Conservation (phyloP, 768 basidiomycete species). For the Suillus subluteus region DNA sequence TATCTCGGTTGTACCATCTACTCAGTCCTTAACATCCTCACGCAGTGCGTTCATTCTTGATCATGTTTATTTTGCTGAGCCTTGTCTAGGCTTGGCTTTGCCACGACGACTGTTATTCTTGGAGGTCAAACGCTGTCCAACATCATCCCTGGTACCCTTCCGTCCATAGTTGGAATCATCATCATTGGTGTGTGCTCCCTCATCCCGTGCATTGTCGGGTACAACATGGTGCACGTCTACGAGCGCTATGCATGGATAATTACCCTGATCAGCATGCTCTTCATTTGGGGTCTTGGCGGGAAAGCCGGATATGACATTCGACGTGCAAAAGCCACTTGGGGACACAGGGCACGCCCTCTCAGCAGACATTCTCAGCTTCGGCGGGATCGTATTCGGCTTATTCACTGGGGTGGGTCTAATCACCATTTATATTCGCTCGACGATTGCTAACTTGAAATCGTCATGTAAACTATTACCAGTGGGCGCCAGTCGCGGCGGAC, state of each 20-base stretch:
- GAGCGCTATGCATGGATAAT: constrained; percentile 62
- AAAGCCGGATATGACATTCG: constrained; percentile 49
- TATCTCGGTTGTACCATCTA: constrained; percentile 53
- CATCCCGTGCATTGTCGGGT: constrained; percentile 51
- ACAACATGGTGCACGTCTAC: constrained; percentile 49
- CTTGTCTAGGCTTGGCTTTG: constrained; percentile 47
- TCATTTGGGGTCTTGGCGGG: constrained; percentile 53
- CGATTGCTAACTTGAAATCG: not conserved
- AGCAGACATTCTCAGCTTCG: constrained; percentile 55
- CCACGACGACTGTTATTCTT: constrained; percentile 51
- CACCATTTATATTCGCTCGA: not conserved
- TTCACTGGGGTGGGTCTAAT: constrained; percentile 42
- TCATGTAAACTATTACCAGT: constrained; percentile 23
- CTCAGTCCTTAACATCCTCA: constrained; percentile 56
- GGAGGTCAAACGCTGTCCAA: constrained; percentile 56
- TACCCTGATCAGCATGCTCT: constrained; percentile 49
- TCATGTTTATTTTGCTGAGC: not conserved
- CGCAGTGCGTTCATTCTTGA: constrained; percentile 35
- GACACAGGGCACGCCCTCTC: constrained; percentile 47
- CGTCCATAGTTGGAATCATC: constrained; percentile 52
- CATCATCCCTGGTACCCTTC: constrained; percentile 46
- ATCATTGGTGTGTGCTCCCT: constrained; percentile 46
- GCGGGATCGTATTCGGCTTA: constrained; percentile 53
- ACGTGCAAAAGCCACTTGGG: constrained; percentile 45
- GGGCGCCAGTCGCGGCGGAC: constrained; percentile 58